Percentiles rank a stretch among this genome's conserved stretches.
These are phyloP conservation scores for Tetracladium maxilliforme DNA, from an alignment of 2,329 filamentous ascomycete species.

Conservation along the genomic window DNA sequence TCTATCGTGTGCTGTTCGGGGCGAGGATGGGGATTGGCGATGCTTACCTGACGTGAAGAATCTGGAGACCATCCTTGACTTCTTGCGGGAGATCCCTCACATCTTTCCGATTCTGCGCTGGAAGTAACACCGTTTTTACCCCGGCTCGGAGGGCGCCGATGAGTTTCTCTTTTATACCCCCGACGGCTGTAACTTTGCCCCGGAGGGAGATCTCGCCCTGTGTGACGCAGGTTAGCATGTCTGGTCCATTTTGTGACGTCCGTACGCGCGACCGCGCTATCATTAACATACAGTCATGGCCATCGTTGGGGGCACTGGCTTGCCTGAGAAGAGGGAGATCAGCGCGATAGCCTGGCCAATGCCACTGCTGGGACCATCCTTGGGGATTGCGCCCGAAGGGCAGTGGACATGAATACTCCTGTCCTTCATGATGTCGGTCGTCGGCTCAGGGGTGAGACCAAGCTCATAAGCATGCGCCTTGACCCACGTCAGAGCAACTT, in stretches of 20 bases:
- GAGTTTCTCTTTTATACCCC: conserved; percentile 96
- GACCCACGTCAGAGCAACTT: conserved; percentile 93
- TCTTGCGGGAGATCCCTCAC: conserved; percentile 81
- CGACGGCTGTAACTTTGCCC: conserved; percentile 83
- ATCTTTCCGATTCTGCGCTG: conserved; percentile 82
- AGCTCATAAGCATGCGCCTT: conserved; percentile 90
- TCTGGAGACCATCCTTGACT: conserved; percentile 74
- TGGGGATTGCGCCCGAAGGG: conserved; percentile 85
- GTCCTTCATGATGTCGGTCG: conserved; percentile 90
- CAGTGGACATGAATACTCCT: conserved; percentile 94
- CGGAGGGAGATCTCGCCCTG: conserved; percentile 59
- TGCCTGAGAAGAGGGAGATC: conserved; percentile 77
- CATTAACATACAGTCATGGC: conserved; percentile 68
- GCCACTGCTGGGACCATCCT: conserved; percentile 77
- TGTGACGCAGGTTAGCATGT: conserved; percentile 7
- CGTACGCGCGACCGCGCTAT: conserved; percentile 1
- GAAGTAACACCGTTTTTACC: conserved; percentile 85
- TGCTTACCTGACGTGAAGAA: conserved; percentile 74
- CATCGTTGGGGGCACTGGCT: conserved; percentile 76
- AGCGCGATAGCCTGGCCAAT: conserved; percentile 89
- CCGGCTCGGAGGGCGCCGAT: conserved; percentile 88
- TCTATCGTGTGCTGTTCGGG: no score
- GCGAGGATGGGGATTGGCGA: no score
- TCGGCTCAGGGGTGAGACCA: conserved; percentile 64
- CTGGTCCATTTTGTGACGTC: conserved; percentile 4